phyloP scores from a whole-genome alignment of 202 grass and related monocot genomes.

The Panicum hallii region DNA sequence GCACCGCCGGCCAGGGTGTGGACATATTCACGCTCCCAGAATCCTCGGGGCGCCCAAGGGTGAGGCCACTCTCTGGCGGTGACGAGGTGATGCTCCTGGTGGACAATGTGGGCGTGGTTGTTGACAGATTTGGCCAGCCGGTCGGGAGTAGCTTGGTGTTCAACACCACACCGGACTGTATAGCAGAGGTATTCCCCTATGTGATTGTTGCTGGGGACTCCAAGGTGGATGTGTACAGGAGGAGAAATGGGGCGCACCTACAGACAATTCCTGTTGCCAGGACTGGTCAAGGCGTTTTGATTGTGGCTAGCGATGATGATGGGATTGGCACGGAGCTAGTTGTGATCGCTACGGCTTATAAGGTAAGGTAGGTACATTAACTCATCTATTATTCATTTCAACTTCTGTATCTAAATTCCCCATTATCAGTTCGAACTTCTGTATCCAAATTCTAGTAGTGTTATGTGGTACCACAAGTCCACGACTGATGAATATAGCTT shows the following conservation, averaged over 20 bases:
- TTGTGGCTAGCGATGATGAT: slow-evolving; percentile 62
- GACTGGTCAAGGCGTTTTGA: slow-evolving; percentile 45
- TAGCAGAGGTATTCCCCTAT: slow-evolving; percentile 71
- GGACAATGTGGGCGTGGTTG: slow-evolving; percentile 85
- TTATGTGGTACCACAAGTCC: not conserved
- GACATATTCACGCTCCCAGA: slow-evolving; percentile 82
- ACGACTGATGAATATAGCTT: not conserved
- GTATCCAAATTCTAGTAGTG: slow-evolving; percentile 4
- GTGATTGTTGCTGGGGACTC: slow-evolving; percentile 65
- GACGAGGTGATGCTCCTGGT: slow-evolving; percentile 78
- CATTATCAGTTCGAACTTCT: not conserved
- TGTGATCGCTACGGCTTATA: slow-evolving; percentile 82
- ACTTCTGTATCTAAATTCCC: slow-evolving; percentile 13
- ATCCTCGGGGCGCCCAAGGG: slow-evolving; percentile 57
- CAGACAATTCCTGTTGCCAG: slow-evolving; percentile 65
- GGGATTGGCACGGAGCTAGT: slow-evolving; percentile 53
- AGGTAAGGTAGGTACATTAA: slow-evolving; percentile 94
- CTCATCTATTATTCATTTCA: slow-evolving; percentile 21
- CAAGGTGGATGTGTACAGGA: slow-evolving; percentile 82
- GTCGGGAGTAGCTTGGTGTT: slow-evolving; percentile 86
- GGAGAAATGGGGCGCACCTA: slow-evolving; percentile 63
- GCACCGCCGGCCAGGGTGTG: slow-evolving; percentile 36
- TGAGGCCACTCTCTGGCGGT: slow-evolving; percentile 69
- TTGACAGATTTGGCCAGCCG: slow-evolving; percentile 65
- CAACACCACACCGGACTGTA: slow-evolving; percentile 61